Evolutionary conservation across 176 grass and related monocot genomes (phyloP), one percentile per base, ranked within the genome.

Genomic region (Calamus simplicifolius): DNA sequence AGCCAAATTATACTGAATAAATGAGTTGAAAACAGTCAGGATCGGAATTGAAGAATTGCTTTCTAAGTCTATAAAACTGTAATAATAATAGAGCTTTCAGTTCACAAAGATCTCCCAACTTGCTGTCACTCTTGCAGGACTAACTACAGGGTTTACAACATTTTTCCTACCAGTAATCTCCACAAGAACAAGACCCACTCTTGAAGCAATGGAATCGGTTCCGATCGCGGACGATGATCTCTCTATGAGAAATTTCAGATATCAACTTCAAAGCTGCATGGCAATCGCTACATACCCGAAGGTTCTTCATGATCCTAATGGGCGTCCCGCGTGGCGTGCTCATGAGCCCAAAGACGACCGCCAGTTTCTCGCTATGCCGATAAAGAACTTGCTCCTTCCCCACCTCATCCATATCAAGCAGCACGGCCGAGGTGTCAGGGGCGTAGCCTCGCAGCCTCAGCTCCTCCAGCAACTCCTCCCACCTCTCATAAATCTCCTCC

Each of bases 261-360:
- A 83, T 78, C 15, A 73, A 28, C 57, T 83, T 83, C 50, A 83
- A 52, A 51, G 64, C 58, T 1, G 52, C 73, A n/a, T 83, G 74
- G 43, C 69, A 73, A 49, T 78, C 74, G 14, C 38, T 67, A 43
- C 69, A 78, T 16, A 83, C 69, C 48, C 80, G 54, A 28, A 78
- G 60, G 51, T 78, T 83, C 63, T 83, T 83, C 74, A 78, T 59
- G 10, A 78, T 67, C 57, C 69, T 72, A 12, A 83, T 25, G 17
- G 50, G 12, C 56, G 55, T 69, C 12, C 80, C 69, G 0, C 50
- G 17, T 16, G 50, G 18, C 14, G 74, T 77, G 49, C 21, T 72
- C 49, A 80, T 73, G 4, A 74, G 50, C 30, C 70, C 69, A 26
- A 48, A 68, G 10, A 52, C 58, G 21, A 62, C 52, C 14, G 69